Evolutionary conservation across 2,329 filamentous ascomycete species (phyloP).

Genomic region (Microcyclospora pomicola): DNA sequence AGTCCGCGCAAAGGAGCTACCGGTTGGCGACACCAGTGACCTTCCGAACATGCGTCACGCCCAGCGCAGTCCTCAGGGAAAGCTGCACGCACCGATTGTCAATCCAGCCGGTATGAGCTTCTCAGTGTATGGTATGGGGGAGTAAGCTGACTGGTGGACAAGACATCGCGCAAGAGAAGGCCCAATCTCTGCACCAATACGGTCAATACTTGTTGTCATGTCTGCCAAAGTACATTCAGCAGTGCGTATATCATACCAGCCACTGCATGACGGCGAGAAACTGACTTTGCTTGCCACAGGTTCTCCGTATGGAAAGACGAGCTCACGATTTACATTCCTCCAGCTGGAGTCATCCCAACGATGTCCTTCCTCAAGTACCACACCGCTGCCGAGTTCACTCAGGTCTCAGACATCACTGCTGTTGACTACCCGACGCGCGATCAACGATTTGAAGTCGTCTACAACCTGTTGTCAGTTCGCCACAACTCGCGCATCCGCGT

Average conservation of each 20-base stretch:
- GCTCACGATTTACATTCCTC: conserved; percentile 62
- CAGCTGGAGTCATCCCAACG: conserved; percentile 75
- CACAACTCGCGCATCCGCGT: conserved; percentile 95
- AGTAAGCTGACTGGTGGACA: conserved; percentile 1
- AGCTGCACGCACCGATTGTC: conserved; percentile 63
- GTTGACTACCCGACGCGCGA: conserved; percentile 93
- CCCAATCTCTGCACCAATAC: conserved; percentile 81
- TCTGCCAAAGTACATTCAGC: conserved; percentile 94
- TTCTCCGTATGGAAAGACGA: conserved; percentile 99
- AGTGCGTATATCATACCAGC: conserved; percentile 31
- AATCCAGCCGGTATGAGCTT: conserved; percentile 50
- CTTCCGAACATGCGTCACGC: conserved; percentile 32
- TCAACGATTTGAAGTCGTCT: conserved; percentile 94
- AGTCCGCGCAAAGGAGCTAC: conserved; percentile 29
- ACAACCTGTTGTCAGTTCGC: conserved; percentile 89
- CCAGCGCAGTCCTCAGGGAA: conserved; percentile 29
- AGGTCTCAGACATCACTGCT: conserved; percentile 80
- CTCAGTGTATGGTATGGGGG: not conserved
- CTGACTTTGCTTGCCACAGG: conserved; percentile 15
- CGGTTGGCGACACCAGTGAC: conserved; percentile 23
- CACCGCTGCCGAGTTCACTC: conserved; percentile 91
- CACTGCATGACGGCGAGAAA: not conserved
- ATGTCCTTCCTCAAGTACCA: conserved; percentile 96
- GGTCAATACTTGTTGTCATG: conserved; percentile 94
- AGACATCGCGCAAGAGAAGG: conserved; percentile 82